Percentiles rank a stretch among this genome's conserved stretches.
phyloP scores from a whole-genome alignment of 768 basidiomycete genomes.

The Lactarius trivialis region DNA sequence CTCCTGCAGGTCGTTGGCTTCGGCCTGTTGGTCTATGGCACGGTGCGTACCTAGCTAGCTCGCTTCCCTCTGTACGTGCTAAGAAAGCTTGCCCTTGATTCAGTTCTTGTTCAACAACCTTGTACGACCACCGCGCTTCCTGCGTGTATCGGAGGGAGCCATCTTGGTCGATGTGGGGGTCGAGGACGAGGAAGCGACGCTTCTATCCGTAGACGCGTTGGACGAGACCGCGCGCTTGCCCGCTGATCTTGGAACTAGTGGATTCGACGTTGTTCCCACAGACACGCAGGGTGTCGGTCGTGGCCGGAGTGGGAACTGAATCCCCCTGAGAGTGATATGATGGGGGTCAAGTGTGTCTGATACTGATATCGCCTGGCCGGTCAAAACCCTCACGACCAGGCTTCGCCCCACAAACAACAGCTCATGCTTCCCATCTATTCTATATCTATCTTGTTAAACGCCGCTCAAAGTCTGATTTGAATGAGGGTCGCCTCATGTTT shows the following conservation, averaged over 20 bases:
- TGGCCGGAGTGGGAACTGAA: conserved; percentile 4
- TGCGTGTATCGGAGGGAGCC: conserved; percentile 37
- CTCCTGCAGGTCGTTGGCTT: conserved; percentile 82
- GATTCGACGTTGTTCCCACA: conserved; percentile 71
- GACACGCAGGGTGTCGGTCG: conserved; percentile 19
- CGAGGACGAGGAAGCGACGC: conserved; percentile 34
- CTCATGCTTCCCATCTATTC: not conserved
- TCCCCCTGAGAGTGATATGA: not conserved
- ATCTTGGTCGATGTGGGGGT: conserved; percentile 17
- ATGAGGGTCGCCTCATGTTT: not conserved
- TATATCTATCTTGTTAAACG: not conserved
- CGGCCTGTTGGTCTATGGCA: conserved; percentile 85
- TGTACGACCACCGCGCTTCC: conserved; percentile 59
- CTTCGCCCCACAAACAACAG: not conserved
- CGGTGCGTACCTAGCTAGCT: conserved; percentile 42
- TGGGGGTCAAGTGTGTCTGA: not conserved
- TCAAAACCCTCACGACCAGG: not conserved
- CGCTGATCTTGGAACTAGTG: conserved; percentile 71
- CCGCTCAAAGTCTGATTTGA: not conserved
- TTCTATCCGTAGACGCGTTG: conserved; percentile 52
- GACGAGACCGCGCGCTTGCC: conserved; percentile 84
- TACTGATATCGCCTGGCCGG: not conserved
- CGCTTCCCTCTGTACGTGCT: conserved; percentile 15
- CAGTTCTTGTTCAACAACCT: conserved; percentile 91
- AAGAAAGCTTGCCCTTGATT: conserved; percentile 1